Evolutionary conservation across 306 rosid species (phyloP), one percentile per base, ranked within the genome.

Genomic region (Rosa chinensis): DNA sequence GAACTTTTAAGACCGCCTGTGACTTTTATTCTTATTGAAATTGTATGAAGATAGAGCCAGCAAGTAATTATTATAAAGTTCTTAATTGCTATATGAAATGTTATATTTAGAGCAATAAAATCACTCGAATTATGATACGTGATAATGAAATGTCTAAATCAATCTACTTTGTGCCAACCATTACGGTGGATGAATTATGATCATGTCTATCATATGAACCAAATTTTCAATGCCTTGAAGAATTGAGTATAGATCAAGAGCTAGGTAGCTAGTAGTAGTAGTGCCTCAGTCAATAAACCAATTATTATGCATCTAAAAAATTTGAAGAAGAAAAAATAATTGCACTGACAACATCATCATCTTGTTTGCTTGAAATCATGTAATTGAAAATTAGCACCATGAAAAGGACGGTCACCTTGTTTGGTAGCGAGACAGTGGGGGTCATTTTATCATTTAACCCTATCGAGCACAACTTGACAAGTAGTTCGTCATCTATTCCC

Each of bases 371-470:
- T 75, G 56, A 58, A 61, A 70, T 59, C 81, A 70, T 35, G 64
- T 28, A 44, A 28, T 39, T 28, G 52, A 8, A 52, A 79, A 73
- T 52, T 53, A 79, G 52, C 58, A 62, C 47, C 39, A 45, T 21
- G 82, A 82, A 66, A 84, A 45, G 35, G 84, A 80, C 81, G 16
- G 70, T 28, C 42, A 77, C 45, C 80, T 77, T 71, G 78, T 68
- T 66, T 17, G 62, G 42, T 76, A 13, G 69, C 50, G 43, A 10
- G 35, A 63, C 2, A 4, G n/a, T 81, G 72, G 61, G 61, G 80
- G n/a, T 70, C 81, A n/a, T 50, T 42, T 70, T 16, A 21, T 63
- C 64, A 58, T 49, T 69, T 53, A 44, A 76, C 42, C 16, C 76
- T 23, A 32, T 10, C 5, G 66, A 64, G 32, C 53, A 75, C 40